phyloP scores from a whole-genome alignment of 805 yeast species.

The Hanseniaspora singularis region DNA sequence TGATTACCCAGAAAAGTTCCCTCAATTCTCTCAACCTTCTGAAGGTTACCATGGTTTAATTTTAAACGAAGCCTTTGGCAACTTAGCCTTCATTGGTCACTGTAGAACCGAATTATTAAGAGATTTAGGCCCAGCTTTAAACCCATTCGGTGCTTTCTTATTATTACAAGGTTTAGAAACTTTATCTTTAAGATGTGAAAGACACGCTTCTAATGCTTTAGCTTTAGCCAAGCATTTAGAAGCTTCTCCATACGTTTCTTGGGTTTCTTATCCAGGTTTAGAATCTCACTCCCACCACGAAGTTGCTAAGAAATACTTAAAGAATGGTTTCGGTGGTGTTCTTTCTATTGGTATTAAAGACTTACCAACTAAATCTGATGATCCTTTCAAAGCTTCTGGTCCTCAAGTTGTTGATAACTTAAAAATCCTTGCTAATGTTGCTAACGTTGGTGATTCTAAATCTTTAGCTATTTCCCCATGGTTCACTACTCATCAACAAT shows the following conservation, averaged over 20 bases:
- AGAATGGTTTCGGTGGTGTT: conserved; percentile 74
- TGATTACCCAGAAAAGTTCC: conserved; percentile 73
- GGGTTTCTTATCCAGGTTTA: conserved; percentile 91
- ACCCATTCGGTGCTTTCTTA: conserved; percentile 81
- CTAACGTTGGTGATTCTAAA: conserved; percentile 94
- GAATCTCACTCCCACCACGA: conserved; percentile 66
- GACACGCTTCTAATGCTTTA: conserved; percentile 76
- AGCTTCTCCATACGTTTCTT: conserved; percentile 56
- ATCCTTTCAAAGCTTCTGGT: conserved; percentile 62
- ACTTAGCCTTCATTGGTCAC: conserved; percentile 65
- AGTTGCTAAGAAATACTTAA: conserved; percentile 70
- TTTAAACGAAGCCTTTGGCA: conserved; percentile 70
- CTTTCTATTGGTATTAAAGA: conserved; percentile 81
- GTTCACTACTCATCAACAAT: conserved; percentile 91
- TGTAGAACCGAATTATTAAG: conserved; percentile 75
- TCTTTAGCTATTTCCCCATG: conserved; percentile 92
- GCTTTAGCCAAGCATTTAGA: conserved; percentile 69
- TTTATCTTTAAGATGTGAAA: conserved; percentile 80
- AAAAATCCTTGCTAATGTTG: conserved; percentile 80
- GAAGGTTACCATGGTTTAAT: conserved; percentile 89
- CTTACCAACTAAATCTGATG: conserved; percentile 28
- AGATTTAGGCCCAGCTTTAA: conserved; percentile 82
- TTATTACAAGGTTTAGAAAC: conserved; percentile 89
- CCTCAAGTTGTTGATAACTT: conserved; percentile 74
- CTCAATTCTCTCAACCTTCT: conserved; percentile 81